Base-by-base conservation (phyloP, 345 rosid genomes). In the Aquilaria sinensis region DNA sequence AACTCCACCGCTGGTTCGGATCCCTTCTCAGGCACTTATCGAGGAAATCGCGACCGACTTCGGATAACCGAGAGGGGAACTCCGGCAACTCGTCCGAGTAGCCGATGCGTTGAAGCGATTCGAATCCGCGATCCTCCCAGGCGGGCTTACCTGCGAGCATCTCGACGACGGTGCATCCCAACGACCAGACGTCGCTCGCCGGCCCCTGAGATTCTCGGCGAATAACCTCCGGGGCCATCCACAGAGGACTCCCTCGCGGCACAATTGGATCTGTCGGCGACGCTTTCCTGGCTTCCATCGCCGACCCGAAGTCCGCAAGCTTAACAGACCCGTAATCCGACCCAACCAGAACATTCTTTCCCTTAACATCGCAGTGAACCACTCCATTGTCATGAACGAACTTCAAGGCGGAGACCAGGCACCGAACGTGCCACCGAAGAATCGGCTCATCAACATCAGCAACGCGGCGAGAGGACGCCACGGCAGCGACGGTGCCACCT, bases 211-310 rank as follows among this genome's bases (percentile, higher is more conserved):
- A 76, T 73, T 87, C 90, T 5, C 83, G 56, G 51, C 92, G 75
- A 2, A 89, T 56, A 62, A 87, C 96, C 80, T 89, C 96, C 66
- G 96, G 96, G 29, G 96, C 96, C 94, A 89, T 89, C 96, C 94
- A 89, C 10, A 89, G 77, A 11, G 96, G 96, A 49, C 94, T 89
- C 67, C 96, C 96, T 43, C 94, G 91, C 31, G 89, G 88, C 68
- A 60, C 9, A 47, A 62, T n/a, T 32, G 31, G 56, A 1, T 52
- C 67, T 2, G 31, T 63, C 29, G 32, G 63, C 33, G 14, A 29
- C n/a, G 3, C 9, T 34, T 14, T 43, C 30, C 45, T 41, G 1
- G 65, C 5, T 54, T 70, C 56, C 1, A 72, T 15, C 46, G 96
- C 86, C 2, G 92, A 81, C 13, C 96, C 96, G 70, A 89, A 89